Base-by-base conservation (phyloP, 2,329 filamentous ascomycete genomes). In the Neoarthrinium moseri region DNA sequence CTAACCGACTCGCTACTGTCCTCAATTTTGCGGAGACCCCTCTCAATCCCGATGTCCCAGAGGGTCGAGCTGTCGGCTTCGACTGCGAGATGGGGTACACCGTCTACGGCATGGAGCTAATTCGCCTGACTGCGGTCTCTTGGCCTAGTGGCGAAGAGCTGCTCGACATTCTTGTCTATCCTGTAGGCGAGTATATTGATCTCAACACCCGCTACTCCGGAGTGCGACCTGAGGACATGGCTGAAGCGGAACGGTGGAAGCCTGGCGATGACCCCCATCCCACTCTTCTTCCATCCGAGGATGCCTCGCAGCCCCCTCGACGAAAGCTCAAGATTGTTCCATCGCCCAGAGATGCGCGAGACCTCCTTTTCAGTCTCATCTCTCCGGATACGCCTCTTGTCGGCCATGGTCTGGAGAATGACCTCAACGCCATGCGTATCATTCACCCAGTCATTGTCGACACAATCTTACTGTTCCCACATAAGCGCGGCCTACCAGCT, bases 31-130 rank as follows among this genome's bases (percentile, higher is more conserved):
- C 82, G 46, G 68, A 81, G 50, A 97, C 94, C 0, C 91, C 91
- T 0, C 67, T 74, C 11, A 91, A 90, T 53, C 63, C 71, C 2
- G 57, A 68, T 2, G 73, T 71, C 2, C 69, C 73, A 0, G 57
- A 65, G 2, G 70, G 77, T 43, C 79, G 80, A 27, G 89, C 87
- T 3, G 83, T 97, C 10, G 87, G 84, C 52, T 92, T 99, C 58
- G 94, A 99, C 64, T 97, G 94, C 59, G 94, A 99, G 63, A 99
- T 99, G 94, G 89, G 89, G 4, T 97, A 95, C 61, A 99, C 95
- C 0, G 88, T 89, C 1, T 68, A 86, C 40, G 94, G 95, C 0
- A 72, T 97, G 53, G 94, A 99, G 64, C 77, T 99, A 15, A 85
- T 97, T 46, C 89, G 94, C 7, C 68, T 99, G 3, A 97, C 94